Conservation (phyloP, 768 basidiomycete species). For the Fistulinella prunicolor region DNA sequence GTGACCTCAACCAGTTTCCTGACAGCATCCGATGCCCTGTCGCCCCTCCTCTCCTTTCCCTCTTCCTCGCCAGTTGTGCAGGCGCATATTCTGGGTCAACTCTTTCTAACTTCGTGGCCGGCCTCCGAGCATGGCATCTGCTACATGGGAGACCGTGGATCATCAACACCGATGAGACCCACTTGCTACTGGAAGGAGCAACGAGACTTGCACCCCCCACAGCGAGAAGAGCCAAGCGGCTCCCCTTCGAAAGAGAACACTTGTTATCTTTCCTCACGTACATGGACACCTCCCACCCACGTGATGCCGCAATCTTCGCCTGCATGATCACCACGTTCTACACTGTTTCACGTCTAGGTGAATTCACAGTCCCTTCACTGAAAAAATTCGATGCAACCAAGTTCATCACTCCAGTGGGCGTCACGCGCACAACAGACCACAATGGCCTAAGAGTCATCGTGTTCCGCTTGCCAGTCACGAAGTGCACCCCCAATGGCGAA, state of each 20-base stretch:
- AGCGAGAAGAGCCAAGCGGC: background rate
- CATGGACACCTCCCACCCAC: conserved; percentile 26
- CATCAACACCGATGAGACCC: conserved; percentile 10
- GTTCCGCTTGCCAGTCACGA: background rate
- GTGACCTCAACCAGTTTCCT: conserved; percentile 31
- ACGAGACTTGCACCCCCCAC: background rate
- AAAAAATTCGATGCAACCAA: too few relatives aligned
- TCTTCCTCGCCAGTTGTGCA: conserved; percentile 31
- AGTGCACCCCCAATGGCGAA: background rate
- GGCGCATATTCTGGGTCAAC: conserved; percentile 33
- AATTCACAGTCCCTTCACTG: background rate
- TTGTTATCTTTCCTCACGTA: background rate
- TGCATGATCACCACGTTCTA: conserved; percentile 17
- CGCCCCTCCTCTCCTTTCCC: conserved; percentile 17
- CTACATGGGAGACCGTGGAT: conserved; percentile 6
- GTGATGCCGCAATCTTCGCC: conserved; percentile 37
- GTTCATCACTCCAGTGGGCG: too few relatives aligned
- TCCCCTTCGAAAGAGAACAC: background rate
- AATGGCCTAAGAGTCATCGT: too few relatives aligned
- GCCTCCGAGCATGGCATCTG: conserved; percentile 46
- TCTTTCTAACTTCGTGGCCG: conserved; percentile 37
- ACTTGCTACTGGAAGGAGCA: conserved; percentile 10
- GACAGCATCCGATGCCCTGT: conserved; percentile 30
- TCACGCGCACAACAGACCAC: too few relatives aligned
- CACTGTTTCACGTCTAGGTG: background rate